A percentile compares a stretch with the other conserved stretches of the same genome.
phyloP scores from a whole-genome alignment of 2,329 filamentous ascomycete genomes.

The Ceratocystis alfenasii region DNA sequence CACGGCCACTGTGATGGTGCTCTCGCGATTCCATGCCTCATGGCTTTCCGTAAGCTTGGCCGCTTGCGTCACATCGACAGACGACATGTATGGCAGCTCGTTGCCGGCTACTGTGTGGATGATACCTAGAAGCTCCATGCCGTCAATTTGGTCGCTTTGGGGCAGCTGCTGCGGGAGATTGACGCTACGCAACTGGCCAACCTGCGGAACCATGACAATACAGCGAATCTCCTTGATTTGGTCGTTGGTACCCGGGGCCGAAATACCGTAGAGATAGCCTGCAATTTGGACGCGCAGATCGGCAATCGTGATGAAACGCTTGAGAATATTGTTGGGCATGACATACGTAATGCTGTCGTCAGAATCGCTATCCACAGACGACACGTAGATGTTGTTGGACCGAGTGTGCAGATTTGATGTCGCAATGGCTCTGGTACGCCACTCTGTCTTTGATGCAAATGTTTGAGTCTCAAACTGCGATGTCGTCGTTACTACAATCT shows the following conservation, averaged over 20 bases:
- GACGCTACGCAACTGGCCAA: conserved; percentile 82
- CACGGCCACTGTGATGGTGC: conserved; percentile 87
- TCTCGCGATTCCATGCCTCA: conserved; percentile 62
- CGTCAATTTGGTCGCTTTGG: conserved; percentile 78
- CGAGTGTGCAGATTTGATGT: conserved; percentile 89
- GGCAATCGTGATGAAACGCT: conserved; percentile 94
- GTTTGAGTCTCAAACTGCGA: conserved; percentile 96
- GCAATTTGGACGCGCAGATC: conserved; percentile 94
- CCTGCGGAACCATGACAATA: conserved; percentile 95
- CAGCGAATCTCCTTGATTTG: conserved; percentile 95
- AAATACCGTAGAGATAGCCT: conserved; percentile 86
- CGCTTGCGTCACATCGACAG: conserved; percentile 88
- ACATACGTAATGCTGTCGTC: conserved; percentile 82
- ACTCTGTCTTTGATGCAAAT: conserved; percentile 97
- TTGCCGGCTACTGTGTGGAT: conserved; percentile 94
- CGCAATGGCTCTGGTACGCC: conserved; percentile 91
- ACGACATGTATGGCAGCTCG: conserved; percentile 92
- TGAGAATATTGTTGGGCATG: conserved; percentile 98
- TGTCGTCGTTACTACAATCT: conserved; percentile 96
- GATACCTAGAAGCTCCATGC: conserved; percentile 79
- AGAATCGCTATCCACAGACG: conserved; percentile 81
- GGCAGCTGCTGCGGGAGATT: conserved; percentile 83
- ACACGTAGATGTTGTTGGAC: conserved; percentile 97
- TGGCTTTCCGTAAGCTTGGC: conserved; percentile 80
- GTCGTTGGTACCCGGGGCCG: conserved; percentile 88